A percentile compares a stretch with the other conserved stretches of the same genome.
phyloP scores from a whole-genome alignment of 1,139 yeast species.

The Protomyces arabidopsidicola region DNA sequence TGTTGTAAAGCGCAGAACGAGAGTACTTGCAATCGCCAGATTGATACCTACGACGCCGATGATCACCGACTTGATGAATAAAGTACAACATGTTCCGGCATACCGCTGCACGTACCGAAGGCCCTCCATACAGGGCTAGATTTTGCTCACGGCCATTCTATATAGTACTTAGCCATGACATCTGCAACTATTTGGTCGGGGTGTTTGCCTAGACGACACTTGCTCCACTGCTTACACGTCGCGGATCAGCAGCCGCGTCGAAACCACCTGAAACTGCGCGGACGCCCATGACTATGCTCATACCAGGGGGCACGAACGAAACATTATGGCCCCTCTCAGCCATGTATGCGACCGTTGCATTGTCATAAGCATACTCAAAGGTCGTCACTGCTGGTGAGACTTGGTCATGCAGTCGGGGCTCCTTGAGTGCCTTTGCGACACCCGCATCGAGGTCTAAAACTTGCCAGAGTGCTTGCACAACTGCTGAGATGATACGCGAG shows the following conservation, averaged over 20 bases:
- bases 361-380: conserved; percentile 51
- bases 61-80: not conserved
- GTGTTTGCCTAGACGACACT: conserved; percentile 6
- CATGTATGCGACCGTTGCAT: conserved; percentile 11
- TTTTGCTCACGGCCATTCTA: not conserved
- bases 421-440: conserved; percentile 62
- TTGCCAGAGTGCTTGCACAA: conserved; percentile 73
- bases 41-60: conserved; percentile 7
- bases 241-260: conserved; percentile 21
- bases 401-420: conserved; percentile 85
- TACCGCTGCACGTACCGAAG: not conserved
- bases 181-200: not conserved
- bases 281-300: conserved; percentile 21
- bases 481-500: conserved; percentile 76
- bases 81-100: not conserved
- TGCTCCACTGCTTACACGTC: conserved; percentile 19
- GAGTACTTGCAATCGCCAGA: conserved; percentile 1
- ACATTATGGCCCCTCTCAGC: conserved; percentile 19
- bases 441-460: conserved; percentile 54
- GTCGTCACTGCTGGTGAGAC: conserved; percentile 64
- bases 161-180: not conserved
- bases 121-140: not conserved
- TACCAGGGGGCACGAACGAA: conserved; percentile 8
- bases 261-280: conserved; percentile 3
- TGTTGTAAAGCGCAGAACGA: conserved; percentile 9